Conservation (phyloP, 2,329 filamentous ascomycete species). For the Penicillium sp. region DNA sequence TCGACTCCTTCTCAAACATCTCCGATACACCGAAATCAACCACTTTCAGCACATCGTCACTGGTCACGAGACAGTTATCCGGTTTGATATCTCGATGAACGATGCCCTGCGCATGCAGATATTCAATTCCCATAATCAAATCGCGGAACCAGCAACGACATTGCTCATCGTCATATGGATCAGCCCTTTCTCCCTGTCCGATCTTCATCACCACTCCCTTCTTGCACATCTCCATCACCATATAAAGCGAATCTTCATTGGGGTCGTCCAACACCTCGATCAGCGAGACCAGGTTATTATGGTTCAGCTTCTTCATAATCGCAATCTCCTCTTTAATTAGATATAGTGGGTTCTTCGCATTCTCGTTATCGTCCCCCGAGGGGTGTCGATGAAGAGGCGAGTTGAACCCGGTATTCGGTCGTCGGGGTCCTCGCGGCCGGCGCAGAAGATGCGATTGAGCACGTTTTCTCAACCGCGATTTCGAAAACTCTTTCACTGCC, state of each 20-base stretch:
- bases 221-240: slow-evolving; percentile 99
- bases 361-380: slow-evolving; percentile 47
- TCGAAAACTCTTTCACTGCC: slow-evolving; percentile 98
- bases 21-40: slow-evolving; percentile 99
- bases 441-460: slow-evolving; percentile 84
- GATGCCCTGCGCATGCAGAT: slow-evolving; percentile 88
- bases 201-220: slow-evolving; percentile 98
- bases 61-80: slow-evolving; percentile 85
- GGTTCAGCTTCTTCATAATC: slow-evolving; percentile 98
- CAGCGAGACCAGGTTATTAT: slow-evolving; percentile 86
- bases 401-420: slow-evolving; percentile 57
- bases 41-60: slow-evolving; percentile 91
- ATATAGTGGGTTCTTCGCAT: slow-evolving; percentile 67
- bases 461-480: slow-evolving; percentile 79
- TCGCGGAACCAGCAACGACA: slow-evolving; percentile 94
- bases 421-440: slow-evolving; percentile 52
- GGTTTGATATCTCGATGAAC: slow-evolving; percentile 97
- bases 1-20: slow-evolving; percentile 84
- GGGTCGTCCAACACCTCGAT: slow-evolving; percentile 96
- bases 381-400: slow-evolving; percentile 61
- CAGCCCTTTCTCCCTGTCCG: slow-evolving; percentile 73
- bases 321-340: slow-evolving; percentile 95
- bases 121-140: slow-evolving; percentile 90
- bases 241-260: slow-evolving; percentile 91
- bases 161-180: slow-evolving; percentile 74